Evolutionary conservation across 768 basidiomycete species (phyloP), one percentile per base, ranked within the genome.

Genomic region (Polyporus arcularius): DNA sequence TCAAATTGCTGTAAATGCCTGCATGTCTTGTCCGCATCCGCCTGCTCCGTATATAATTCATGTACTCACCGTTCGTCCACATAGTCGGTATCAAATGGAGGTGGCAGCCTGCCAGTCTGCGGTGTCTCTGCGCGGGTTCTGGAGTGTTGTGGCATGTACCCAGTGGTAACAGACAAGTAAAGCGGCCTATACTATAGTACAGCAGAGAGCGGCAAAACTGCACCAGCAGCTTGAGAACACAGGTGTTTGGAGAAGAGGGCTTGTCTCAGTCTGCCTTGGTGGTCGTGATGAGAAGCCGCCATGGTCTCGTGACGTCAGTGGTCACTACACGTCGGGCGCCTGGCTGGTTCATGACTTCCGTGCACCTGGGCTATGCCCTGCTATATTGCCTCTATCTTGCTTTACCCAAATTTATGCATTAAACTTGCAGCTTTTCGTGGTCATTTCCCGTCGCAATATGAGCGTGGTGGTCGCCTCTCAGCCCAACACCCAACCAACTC

Each of bases 1-100:
- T 82, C 83, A 71, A 96, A 97, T 1, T 92, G 87, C 56, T 82
- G 80, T 46, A 96, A 86, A 66, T 88, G 85, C 18, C 85, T 88
- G 39, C 16, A 10, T 26, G 11, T 5, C 4, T n/a, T 32, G 45
- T 18, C 28, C 21, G 35, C 53, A n/a, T 41, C 65, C 81, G 80
- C 12, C 81, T 81, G 57, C 21, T 35, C 42, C 26, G 28, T 52
- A 7, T 16, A 46, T 38, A 30, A 32, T 49, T 52, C 7, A 38
- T 26, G 45, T 12, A 61, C 61, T 21, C 66, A 94, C 93, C 80
- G 78, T 71, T 92, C 88, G 65, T 93, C 80, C 11, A 90, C 80
- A 72, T 86, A 93, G 69, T 88, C 80, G 42, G 75, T 71, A 38
- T 79, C 70, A 53, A 90, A 75, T 14, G 63, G 63, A 18, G 63